These are phyloP conservation scores for Pyrrhoderma lamaoense DNA, from an alignment of 1,284 basidiomycete species.

Conservation along the genomic window DNA sequence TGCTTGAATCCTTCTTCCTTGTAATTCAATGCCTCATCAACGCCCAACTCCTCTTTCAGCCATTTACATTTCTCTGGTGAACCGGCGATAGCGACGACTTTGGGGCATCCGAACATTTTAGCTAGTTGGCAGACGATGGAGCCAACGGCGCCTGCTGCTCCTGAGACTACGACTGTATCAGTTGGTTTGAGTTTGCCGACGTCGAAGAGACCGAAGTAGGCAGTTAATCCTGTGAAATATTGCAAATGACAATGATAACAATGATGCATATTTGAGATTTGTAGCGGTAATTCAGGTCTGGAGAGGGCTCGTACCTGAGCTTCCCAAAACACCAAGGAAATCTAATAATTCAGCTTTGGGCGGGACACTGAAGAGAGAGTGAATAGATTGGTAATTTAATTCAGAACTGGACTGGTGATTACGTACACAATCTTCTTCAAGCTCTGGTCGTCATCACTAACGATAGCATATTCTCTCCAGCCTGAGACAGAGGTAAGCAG, in stretches of 20 bases:
- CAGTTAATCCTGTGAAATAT: background rate
- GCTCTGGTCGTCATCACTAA: slow-evolving; percentile 40
- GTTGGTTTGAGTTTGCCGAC: slow-evolving; percentile 73
- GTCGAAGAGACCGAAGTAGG: slow-evolving; percentile 58
- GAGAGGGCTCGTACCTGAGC: slow-evolving; percentile 69
- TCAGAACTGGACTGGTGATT: background rate
- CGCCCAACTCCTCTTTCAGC: slow-evolving; percentile 75
- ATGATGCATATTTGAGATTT: slow-evolving; percentile 6
- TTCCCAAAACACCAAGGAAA: slow-evolving; percentile 70
- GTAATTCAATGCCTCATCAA: slow-evolving; percentile 83
- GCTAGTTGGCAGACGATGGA: slow-evolving; percentile 72
- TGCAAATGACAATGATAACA: background rate
- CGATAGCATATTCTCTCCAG: slow-evolving; percentile 72
- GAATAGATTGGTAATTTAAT: background rate
- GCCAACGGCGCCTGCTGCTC: slow-evolving; percentile 85
- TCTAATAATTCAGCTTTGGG: slow-evolving; percentile 58
- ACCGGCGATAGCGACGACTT: slow-evolving; percentile 80
- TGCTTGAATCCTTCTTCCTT: slow-evolving; percentile 68
- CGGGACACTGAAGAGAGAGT: slow-evolving; percentile 35
- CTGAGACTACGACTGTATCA: slow-evolving; percentile 80
- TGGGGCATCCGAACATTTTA: slow-evolving; percentile 61
- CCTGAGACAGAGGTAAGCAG: too few species aligned
- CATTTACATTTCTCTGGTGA: slow-evolving; percentile 76
- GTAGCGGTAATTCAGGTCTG: too few species aligned
- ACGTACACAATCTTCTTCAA: slow-evolving; percentile 47